phyloP scores from a whole-genome alignment of 1,284 basidiomycete species.

The Baeospora myosura region DNA sequence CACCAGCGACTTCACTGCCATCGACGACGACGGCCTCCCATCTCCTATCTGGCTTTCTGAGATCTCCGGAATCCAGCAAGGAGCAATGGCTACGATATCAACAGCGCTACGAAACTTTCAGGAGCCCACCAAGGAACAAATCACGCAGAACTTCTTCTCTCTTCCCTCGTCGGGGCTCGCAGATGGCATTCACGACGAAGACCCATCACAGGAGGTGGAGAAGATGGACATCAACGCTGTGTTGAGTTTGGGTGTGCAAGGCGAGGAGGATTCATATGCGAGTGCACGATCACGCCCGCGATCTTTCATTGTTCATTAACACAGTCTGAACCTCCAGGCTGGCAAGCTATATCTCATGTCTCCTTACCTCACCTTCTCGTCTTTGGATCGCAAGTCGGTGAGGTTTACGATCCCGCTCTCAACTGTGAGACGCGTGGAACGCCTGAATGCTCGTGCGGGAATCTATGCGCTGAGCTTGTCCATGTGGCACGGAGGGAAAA shows the following conservation, averaged over 20 bases:
- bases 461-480: constrained; percentile 91
- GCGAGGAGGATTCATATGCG: constrained; percentile 88
- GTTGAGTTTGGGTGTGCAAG: constrained; percentile 71
- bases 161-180: constrained; percentile 40
- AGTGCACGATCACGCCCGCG: constrained; percentile 30
- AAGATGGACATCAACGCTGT: constrained; percentile 90
- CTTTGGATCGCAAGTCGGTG: constrained; percentile 88
- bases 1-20: too few relatives aligned
- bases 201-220: constrained; percentile 38
- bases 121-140: constrained; percentile 83
- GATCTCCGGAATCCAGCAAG: too few relatives aligned
- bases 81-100: constrained; percentile 73
- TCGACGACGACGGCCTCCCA: too few relatives aligned
- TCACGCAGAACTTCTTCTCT: constrained; percentile 79
- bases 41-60: too few relatives aligned
- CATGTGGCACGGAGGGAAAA: constrained; percentile 95
- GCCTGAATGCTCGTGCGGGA: constrained; percentile 84
- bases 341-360: constrained; percentile 87
- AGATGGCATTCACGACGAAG: constrained; percentile 17
- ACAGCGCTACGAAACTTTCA: constrained; percentile 84
- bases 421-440: constrained; percentile 91
- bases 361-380: constrained; percentile 88
- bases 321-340: constrained; percentile 42
- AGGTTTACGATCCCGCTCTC: constrained; percentile 89
- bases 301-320: neutral